phyloP scores from a whole-genome alignment of 1,284 basidiomycete genomes.

The Anthracocystis setariae region DNA sequence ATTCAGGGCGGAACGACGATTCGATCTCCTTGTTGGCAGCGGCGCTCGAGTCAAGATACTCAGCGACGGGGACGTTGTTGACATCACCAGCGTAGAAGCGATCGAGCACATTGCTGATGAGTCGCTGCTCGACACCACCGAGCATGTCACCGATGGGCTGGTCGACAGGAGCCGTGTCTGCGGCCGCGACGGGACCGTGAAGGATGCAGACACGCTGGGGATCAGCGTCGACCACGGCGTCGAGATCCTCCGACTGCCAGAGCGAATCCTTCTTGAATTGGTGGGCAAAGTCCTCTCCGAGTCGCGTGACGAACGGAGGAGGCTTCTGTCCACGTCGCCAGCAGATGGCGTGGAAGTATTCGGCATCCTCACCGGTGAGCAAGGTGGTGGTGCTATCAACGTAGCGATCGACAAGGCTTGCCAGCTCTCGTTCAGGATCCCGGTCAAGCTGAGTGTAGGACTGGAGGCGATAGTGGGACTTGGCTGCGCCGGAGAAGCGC shows the following conservation, averaged over 20 bases:
- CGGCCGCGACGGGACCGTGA: conserved; percentile 93
- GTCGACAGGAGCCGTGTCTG: conserved; percentile 90
- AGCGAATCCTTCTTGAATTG: conserved; percentile 80
- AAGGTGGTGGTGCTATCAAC: conserved; percentile 83
- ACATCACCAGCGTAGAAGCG: conserved; percentile 82
- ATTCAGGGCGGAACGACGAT: conserved; percentile 64
- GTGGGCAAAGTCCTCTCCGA: conserved; percentile 87
- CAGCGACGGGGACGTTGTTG: conserved; percentile 80
- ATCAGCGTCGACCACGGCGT: conserved; percentile 92
- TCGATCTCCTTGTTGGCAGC: conserved; percentile 69
- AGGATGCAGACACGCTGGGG: conserved; percentile 97
- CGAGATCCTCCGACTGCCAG: conserved; percentile 98
- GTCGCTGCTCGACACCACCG: conserved; percentile 82
- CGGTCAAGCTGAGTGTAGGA: conserved; percentile 86
- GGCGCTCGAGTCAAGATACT: conserved; percentile 82
- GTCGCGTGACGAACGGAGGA: conserved; percentile 94
- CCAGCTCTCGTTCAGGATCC: conserved; percentile 78
- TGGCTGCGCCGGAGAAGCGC: conserved; percentile 72
- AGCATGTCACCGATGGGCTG: conserved; percentile 92
- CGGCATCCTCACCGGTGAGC: conserved; percentile 91
- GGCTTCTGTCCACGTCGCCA: conserved; percentile 98
- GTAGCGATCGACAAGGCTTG: conserved; percentile 86
- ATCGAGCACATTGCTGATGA: conserved; percentile 83
- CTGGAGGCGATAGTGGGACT: conserved; percentile 71
- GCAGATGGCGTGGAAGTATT: conserved; percentile 92